Evolutionary conservation across 176 grass and related monocot species (phyloP).

Genomic region (Eragrostis curvula): DNA sequence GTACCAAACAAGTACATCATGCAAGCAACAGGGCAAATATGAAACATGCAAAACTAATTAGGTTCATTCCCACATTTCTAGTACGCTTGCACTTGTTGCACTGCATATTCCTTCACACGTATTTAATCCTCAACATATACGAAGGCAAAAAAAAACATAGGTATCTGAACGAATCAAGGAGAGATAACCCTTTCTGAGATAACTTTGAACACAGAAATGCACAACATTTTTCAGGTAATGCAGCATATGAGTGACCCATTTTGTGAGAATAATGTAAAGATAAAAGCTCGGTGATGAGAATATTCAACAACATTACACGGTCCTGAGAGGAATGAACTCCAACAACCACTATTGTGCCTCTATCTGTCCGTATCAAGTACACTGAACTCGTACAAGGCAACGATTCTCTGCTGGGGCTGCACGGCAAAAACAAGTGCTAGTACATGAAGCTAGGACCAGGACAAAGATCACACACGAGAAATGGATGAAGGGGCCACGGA

Average conservation of each 20-base stretch:
- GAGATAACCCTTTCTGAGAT: not conserved
- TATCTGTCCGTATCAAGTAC: not conserved
- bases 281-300: conserved; percentile 1
- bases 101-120: too few species aligned
- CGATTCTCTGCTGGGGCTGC: not conserved
- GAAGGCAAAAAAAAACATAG: not conserved
- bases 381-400: not conserved
- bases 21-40: too few species aligned
- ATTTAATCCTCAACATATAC: too few species aligned
- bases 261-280: not conserved
- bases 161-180: too few species aligned
- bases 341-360: not conserved
- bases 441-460: not conserved
- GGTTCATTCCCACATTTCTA: too few species aligned
- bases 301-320: not conserved
- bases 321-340: not conserved
- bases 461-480: conserved; percentile 18
- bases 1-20: too few species aligned
- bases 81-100: too few species aligned
- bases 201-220: too few species aligned
- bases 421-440: not conserved
- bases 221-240: not conserved
- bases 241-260: not conserved
- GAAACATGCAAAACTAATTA: too few species aligned
- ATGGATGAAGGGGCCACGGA: not conserved